Percentiles rank a stretch among this genome's conserved stretches.
These are phyloP conservation scores for Tulasnella sp. DNA, from an alignment of 768 basidiomycete species.

Conservation along the genomic window DNA sequence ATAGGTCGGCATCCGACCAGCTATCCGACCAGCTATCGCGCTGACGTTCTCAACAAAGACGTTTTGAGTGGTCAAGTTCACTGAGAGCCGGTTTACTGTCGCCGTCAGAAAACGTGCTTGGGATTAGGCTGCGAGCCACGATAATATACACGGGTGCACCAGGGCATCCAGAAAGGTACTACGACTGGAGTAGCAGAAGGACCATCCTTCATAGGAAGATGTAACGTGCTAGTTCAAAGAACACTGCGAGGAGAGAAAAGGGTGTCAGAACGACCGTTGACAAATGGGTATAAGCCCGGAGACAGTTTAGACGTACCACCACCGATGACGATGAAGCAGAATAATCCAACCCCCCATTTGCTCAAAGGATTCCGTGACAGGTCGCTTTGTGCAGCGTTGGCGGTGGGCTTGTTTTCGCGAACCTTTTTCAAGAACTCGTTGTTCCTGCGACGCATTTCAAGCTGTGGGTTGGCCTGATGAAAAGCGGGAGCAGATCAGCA, in stretches of 20 bases:
- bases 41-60: neutral
- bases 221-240: neutral
- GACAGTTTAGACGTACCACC: neutral
- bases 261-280: neutral
- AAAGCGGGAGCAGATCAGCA: no score
- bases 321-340: conserved; percentile 5
- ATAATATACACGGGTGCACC: neutral
- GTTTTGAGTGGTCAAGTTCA: neutral
- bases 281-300: no score
- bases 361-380: neutral
- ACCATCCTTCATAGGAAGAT: neutral
- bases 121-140: neutral
- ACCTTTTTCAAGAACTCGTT: conserved; percentile 15
- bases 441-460: conserved; percentile 17
- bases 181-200: neutral
- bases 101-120: no score
- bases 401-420: conserved; percentile 16
- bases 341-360: neutral
- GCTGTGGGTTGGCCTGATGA: conserved; percentile 14
- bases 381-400: neutral
- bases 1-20: no score
- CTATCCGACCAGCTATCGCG: no score
- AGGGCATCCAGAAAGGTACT: neutral
- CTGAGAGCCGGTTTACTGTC: no score
- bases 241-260: neutral